These are phyloP conservation scores for Syncephalis plumigaleata DNA, from an alignment of 371 early-diverging fungal species.

Conservation along the genomic window DNA sequence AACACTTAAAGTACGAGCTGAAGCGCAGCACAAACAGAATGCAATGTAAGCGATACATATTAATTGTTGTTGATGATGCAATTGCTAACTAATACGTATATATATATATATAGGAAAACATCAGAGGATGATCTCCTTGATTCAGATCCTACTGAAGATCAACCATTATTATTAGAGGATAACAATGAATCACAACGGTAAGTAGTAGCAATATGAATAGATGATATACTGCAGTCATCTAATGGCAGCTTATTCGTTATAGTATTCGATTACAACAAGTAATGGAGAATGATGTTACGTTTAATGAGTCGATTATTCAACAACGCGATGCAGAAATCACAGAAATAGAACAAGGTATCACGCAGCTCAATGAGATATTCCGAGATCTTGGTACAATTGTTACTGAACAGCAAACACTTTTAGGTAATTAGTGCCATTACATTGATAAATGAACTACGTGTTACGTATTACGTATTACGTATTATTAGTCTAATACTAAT, in stretches of 20 bases:
- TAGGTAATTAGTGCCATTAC: conserved; percentile 38
- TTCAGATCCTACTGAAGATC: neutral
- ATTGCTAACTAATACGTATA: no score
- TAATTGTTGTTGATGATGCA: no score
- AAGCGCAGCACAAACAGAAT: neutral
- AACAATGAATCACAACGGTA: neutral
- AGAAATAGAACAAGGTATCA: conserved; percentile 84
- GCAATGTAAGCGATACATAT: neutral
- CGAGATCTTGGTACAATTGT: conserved; percentile 90
- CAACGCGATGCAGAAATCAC: conserved; percentile 86
- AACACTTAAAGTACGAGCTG: conserved; percentile 57
- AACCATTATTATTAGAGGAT: conserved; percentile 1
- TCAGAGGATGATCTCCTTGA: neutral
- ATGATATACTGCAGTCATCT: no score
- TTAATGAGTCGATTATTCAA: conserved; percentile 76
- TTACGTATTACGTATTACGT: no score
- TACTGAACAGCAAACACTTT: conserved; percentile 81
- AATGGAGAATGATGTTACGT: conserved; percentile 79
- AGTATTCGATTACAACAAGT: neutral
- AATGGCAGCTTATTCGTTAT: no score
- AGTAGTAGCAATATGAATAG: no score
- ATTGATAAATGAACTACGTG: neutral
- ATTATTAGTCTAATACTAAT: neutral
- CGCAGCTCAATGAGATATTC: conserved; percentile 89
- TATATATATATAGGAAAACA: neutral